These are phyloP conservation scores for Monosporozyma siamensis DNA, from an alignment of 805 yeast species.

Conservation along the genomic window DNA sequence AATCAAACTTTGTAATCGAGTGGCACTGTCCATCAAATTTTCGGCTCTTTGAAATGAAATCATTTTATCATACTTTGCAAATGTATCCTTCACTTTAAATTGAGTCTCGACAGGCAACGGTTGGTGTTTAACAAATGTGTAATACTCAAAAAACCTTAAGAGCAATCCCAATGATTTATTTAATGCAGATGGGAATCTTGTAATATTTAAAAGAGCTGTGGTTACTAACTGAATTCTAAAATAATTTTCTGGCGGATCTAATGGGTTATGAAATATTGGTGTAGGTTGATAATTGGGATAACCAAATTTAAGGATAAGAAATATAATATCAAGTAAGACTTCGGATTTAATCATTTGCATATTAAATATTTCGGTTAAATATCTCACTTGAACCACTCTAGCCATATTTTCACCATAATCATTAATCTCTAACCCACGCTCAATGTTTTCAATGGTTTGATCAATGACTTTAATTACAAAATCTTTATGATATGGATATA, in stretches of 20 bases:
- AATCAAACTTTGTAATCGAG: slow-evolving; percentile 22
- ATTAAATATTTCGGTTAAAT: slow-evolving; percentile 50
- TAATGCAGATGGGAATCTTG: slow-evolving; percentile 13
- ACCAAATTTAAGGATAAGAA: slow-evolving; percentile 53
- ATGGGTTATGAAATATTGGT: slow-evolving; percentile 31
- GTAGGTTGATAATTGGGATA: slow-evolving; percentile 52
- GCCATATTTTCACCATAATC: slow-evolving; percentile 50
- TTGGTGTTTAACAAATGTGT: slow-evolving; percentile 47
- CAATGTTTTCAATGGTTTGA: slow-evolving; percentile 51
- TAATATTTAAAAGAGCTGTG: slow-evolving; percentile 32
- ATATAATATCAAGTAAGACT: slow-evolving; percentile 43
- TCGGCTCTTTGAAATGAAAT: slow-evolving; percentile 30
- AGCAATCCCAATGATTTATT: slow-evolving; percentile 32
- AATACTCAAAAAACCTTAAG: slow-evolving; percentile 60
- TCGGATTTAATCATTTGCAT: slow-evolving; percentile 37
- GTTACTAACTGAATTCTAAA: slow-evolving; percentile 57
- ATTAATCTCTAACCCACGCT: slow-evolving; percentile 55
- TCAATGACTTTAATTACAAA: slow-evolving; percentile 48
- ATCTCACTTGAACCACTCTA: slow-evolving; percentile 52
- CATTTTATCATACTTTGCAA: slow-evolving; percentile 17
- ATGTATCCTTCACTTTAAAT: slow-evolving; percentile 41
- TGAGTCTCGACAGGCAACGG: slow-evolving; percentile 59
- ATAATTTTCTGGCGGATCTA: slow-evolving; percentile 62
- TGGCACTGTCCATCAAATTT: slow-evolving; percentile 37
- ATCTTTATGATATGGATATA: slow-evolving; percentile 30